Percentiles rank a stretch among this genome's conserved stretches.
Conservation (phyloP, 768 basidiomycete genomes). For the Trametes villosa region DNA sequence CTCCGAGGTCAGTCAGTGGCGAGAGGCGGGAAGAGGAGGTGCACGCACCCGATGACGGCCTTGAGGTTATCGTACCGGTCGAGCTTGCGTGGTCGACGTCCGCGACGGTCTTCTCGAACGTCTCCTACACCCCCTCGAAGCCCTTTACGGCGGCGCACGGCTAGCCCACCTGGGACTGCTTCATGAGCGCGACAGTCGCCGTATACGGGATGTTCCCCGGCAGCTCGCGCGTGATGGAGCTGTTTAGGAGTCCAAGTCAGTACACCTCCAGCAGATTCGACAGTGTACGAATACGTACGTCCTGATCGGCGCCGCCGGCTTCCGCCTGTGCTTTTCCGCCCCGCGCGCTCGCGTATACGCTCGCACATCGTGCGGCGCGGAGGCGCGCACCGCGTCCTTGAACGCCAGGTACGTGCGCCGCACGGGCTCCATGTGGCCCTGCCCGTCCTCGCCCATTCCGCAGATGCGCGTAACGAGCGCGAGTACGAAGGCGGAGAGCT, state of each 20-base stretch:
- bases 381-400: constrained; percentile 40
- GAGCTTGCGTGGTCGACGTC: constrained; percentile 26
- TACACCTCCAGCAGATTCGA: background rate
- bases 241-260: background rate
- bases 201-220: constrained; percentile 64
- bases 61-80: constrained; percentile 28
- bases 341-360: background rate
- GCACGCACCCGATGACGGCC: constrained; percentile 20
- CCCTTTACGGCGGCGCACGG: constrained; percentile 20
- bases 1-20: background rate
- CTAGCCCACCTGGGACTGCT: constrained; percentile 23
- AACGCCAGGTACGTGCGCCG: constrained; percentile 39
- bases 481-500: constrained; percentile 24
- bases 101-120: constrained; percentile 22
- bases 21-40: background rate
- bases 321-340: background rate
- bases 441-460: constrained; percentile 29
- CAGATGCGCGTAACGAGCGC: constrained; percentile 18
- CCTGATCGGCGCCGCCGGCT: constrained; percentile 10
- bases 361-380: constrained; percentile 23
- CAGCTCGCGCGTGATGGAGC: constrained; percentile 57
- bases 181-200: constrained; percentile 30
- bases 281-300: background rate
- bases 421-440: constrained; percentile 42
- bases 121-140: constrained; percentile 24